A percentile compares a stretch with the other conserved stretches of the same genome.
Evolutionary conservation across 805 yeast genomes (phyloP).

Genomic region (Priceomyces castillae): DNA sequence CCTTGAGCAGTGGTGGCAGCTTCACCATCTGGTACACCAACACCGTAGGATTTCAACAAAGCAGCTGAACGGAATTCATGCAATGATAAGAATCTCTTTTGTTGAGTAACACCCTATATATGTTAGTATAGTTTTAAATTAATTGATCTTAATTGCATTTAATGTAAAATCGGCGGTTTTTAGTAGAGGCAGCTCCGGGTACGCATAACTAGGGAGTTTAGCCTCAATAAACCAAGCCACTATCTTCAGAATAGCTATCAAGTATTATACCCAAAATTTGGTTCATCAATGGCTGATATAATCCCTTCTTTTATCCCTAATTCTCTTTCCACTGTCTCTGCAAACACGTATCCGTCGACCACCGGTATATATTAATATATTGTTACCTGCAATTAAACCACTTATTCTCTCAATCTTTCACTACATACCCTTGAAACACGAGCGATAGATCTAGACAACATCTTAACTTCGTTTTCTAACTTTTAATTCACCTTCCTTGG

Average conservation of each 20-base stretch:
- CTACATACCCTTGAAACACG: conserved; percentile 45
- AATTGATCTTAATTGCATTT: too few species aligned
- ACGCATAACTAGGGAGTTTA: too few species aligned
- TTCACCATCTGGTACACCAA: conserved; percentile 87
- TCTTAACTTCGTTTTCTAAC: conserved; percentile 11
- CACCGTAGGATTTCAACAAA: conserved; percentile 75
- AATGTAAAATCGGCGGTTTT: background rate
- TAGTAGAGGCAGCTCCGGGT: background rate
- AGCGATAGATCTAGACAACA: conserved; percentile 43
- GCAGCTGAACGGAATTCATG: conserved; percentile 97
- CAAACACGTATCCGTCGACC: too few species aligned
- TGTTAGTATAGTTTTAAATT: background rate
- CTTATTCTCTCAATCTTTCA: background rate
- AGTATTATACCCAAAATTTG: too few species aligned
- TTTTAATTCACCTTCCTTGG: background rate
- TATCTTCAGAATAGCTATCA: too few species aligned
- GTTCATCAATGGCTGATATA: too few species aligned
- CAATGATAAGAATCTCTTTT: conserved; percentile 75
- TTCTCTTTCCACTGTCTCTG: too few species aligned
- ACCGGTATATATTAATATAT: too few species aligned
- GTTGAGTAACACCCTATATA: conserved; percentile 23
- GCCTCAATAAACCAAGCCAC: too few species aligned
- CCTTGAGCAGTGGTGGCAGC: conserved; percentile 89
- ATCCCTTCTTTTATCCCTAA: too few species aligned
- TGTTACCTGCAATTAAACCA: too few species aligned